Evolutionary conservation across 352 stramenopile genomes (phyloP).

Genomic region (Phytophthora megakarya): DNA sequence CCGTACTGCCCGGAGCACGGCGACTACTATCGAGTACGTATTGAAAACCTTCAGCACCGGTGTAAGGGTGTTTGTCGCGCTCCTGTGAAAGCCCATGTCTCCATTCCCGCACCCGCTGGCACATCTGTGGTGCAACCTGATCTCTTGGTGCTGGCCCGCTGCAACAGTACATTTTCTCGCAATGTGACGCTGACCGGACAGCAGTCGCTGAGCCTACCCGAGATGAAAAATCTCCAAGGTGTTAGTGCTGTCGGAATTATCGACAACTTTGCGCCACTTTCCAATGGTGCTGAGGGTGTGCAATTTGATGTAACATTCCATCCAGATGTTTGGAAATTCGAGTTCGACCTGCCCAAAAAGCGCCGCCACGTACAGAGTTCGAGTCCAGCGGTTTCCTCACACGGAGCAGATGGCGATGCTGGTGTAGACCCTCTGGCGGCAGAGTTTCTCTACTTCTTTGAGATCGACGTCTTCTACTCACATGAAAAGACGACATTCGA

Average conservation of each 20-base stretch:
- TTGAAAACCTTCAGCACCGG: constrained; percentile 82
- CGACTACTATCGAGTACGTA: constrained; percentile 90
- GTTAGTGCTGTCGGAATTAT: constrained; percentile 73
- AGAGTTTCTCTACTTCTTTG: constrained; percentile 88
- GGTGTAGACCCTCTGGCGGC: constrained; percentile 46
- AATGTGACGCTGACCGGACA: constrained; percentile 60
- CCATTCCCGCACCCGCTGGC: constrained; percentile 45
- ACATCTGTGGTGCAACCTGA: constrained; percentile 36
- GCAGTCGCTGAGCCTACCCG: constrained; percentile 46
- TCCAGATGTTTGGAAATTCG: constrained; percentile 91
- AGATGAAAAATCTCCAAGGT: constrained; percentile 75
- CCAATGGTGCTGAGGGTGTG: constrained; percentile 40
- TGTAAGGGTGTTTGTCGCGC: constrained; percentile 87
- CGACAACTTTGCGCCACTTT: constrained; percentile 54
- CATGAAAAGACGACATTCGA: constrained; percentile 63
- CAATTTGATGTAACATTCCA: constrained; percentile 87
- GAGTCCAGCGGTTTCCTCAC: constrained; percentile 23
- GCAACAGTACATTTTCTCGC: constrained; percentile 85
- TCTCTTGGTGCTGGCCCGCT: constrained; percentile 73
- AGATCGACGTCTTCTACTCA: constrained; percentile 85
- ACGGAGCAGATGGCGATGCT: constrained; percentile 23
- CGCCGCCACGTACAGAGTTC: constrained; percentile 64
- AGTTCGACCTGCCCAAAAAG: constrained; percentile 89
- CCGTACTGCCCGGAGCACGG: constrained; percentile 89
- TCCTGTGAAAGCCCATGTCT: constrained; percentile 73